phyloP scores from a whole-genome alignment of 495 filamentous ascomycete genomes.

The Neurospora sublineolata region DNA sequence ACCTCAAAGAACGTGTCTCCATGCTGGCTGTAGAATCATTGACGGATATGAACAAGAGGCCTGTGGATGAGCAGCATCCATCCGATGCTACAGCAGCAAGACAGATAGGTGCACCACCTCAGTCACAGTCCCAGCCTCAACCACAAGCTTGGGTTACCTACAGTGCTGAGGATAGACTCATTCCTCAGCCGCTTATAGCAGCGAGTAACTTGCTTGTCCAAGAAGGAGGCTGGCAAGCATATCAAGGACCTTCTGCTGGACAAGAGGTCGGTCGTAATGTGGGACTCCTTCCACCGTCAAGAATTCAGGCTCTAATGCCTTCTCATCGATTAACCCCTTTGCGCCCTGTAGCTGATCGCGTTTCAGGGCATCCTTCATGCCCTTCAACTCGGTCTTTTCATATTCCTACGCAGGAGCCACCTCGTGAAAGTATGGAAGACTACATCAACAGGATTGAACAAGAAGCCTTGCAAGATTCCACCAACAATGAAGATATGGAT shows the following conservation, averaged over 20 bases:
- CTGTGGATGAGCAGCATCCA: not conserved
- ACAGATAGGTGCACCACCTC: not conserved
- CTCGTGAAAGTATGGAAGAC: slow-evolving; percentile 22
- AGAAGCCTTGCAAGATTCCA: slow-evolving; percentile 8
- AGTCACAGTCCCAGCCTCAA: not conserved
- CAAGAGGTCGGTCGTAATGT: not conserved
- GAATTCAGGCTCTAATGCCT: not conserved
- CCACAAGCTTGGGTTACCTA: not conserved
- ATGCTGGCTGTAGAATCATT: not conserved
- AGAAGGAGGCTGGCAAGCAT: not conserved
- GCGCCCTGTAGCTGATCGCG: not conserved
- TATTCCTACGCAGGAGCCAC: not conserved
- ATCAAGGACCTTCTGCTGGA: not conserved
- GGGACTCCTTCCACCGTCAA: not conserved
- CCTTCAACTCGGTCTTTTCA: not conserved
- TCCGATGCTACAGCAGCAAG: not conserved
- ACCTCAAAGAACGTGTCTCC: not conserved
- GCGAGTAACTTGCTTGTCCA: not conserved
- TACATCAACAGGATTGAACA: slow-evolving; percentile 31
- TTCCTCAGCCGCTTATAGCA: not conserved
- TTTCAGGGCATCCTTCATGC: not conserved
- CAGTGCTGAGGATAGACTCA: not conserved
- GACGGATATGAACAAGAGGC: not conserved
- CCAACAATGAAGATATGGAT: not conserved
- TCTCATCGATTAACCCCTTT: not conserved